phyloP scores from a whole-genome alignment of 2,329 filamentous ascomycete genomes.

The Sclerotinia glacialis region DNA sequence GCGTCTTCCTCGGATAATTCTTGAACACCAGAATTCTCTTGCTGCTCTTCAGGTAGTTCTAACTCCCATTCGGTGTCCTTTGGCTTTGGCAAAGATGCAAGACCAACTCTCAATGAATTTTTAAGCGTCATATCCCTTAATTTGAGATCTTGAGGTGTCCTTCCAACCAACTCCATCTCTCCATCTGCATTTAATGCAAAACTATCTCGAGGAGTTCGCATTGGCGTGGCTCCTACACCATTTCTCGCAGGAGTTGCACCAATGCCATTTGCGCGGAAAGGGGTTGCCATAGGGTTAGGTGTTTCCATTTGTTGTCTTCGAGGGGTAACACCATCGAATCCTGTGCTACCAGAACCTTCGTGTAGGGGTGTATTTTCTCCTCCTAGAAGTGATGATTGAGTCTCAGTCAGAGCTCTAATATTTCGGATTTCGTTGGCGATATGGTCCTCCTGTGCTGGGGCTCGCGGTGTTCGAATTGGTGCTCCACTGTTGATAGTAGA shows the following conservation, averaged over 20 bases:
- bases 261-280: conserved; percentile 64
- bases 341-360: conserved; percentile 77
- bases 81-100: conserved; percentile 85
- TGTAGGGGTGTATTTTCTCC: conserved; percentile 90
- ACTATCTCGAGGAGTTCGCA: conserved; percentile 84
- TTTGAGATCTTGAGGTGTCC: conserved; percentile 74
- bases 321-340: conserved; percentile 81
- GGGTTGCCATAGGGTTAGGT: conserved; percentile 92
- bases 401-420: conserved; percentile 86
- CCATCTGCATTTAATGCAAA: conserved; percentile 76
- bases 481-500: conserved; percentile 74
- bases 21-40: conserved; percentile 52
- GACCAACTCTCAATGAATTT: conserved; percentile 64
- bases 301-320: conserved; percentile 80
- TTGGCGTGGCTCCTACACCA: conserved; percentile 72
- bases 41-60: conserved; percentile 80
- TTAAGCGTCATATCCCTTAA: conserved; percentile 67
- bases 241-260: conserved; percentile 62
- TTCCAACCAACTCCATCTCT: conserved; percentile 63
- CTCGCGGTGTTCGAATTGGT: conserved; percentile 88
- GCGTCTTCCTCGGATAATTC: conserved; percentile 57
- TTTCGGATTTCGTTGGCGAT: conserved; percentile 97
- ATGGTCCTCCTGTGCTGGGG: conserved; percentile 87
- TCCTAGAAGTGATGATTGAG: conserved; percentile 87
- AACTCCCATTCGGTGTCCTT: conserved; percentile 95